phyloP scores from a whole-genome alignment of 192 early-diverging fungal species.

The Entomortierella parvispora region DNA sequence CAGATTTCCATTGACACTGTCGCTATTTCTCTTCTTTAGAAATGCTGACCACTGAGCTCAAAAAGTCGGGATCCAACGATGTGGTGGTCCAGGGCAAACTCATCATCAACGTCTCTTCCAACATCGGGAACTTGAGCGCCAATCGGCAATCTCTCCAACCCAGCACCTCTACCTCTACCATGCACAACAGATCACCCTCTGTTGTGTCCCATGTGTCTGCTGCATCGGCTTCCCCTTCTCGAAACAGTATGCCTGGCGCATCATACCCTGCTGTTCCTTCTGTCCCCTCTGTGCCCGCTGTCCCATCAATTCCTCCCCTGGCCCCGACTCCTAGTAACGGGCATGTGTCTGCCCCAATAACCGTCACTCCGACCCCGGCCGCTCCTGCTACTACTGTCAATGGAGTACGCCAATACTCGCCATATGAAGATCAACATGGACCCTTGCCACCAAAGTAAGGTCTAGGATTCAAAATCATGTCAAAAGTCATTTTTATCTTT shows the following conservation, averaged over 20 bases:
- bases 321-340: conserved; percentile 19
- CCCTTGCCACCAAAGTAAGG: conserved; percentile 57
- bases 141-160: conserved; percentile 14
- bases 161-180: conserved; percentile 42
- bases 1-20: not conserved
- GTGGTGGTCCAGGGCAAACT: conserved; percentile 83
- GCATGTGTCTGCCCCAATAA: conserved; percentile 11
- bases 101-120: conserved; percentile 75
- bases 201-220: conserved; percentile 20
- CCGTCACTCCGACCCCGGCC: not conserved
- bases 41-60: conserved; percentile 88
- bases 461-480: not conserved
- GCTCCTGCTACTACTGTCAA: conserved; percentile 10
- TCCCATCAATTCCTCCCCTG: not conserved
- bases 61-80: conserved; percentile 82
- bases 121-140: conserved; percentile 25
- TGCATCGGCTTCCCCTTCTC: conserved; percentile 12
- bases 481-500: not conserved
- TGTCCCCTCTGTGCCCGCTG: too few relatives aligned
- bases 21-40: conserved; percentile 52
- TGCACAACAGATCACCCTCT: conserved; percentile 44
- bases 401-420: conserved; percentile 25
- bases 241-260: conserved; percentile 4
- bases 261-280: too few relatives aligned
- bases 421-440: conserved; percentile 67